phyloP scores from a whole-genome alignment of 2,329 filamentous ascomycete species.

The Metarhizium guizhouense region DNA sequence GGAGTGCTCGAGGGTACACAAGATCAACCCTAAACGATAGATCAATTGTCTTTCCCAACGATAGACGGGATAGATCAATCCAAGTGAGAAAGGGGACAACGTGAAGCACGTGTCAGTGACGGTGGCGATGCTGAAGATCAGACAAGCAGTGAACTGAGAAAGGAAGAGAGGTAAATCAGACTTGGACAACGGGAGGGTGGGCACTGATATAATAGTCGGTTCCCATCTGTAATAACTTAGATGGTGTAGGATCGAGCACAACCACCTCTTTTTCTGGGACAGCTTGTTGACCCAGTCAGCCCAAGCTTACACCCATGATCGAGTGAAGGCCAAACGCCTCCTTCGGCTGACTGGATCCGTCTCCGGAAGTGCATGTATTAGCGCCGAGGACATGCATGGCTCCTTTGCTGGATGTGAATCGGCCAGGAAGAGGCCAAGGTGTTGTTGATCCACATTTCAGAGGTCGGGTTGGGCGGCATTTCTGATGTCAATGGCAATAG shows the following conservation, averaged over 20 bases:
- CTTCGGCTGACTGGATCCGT: neutral
- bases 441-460: slow-evolving; percentile 5
- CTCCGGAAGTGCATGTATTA: neutral
- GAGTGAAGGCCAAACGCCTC: neutral
- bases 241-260: neutral
- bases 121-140: slow-evolving; percentile 1
- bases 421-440: neutral
- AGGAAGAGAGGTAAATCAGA: neutral
- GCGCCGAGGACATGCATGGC: slow-evolving; percentile 3
- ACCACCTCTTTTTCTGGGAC: neutral
- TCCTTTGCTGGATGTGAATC: neutral
- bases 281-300: neutral
- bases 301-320: neutral
- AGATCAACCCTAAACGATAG: slow-evolving; percentile 3
- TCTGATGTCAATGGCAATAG: neutral
- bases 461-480: slow-evolving; percentile 3
- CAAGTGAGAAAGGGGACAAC: neutral
- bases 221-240: neutral
- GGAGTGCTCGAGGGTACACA: neutral
- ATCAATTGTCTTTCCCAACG: slow-evolving; percentile 7
- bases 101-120: slow-evolving; percentile 7
- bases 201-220: slow-evolving; percentile 6
- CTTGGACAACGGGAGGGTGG: neutral
- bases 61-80: slow-evolving; percentile 28
- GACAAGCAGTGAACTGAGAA: neutral